phyloP scores from a whole-genome alignment of 805 yeast species.

The Spathaspora gorwiae region DNA sequence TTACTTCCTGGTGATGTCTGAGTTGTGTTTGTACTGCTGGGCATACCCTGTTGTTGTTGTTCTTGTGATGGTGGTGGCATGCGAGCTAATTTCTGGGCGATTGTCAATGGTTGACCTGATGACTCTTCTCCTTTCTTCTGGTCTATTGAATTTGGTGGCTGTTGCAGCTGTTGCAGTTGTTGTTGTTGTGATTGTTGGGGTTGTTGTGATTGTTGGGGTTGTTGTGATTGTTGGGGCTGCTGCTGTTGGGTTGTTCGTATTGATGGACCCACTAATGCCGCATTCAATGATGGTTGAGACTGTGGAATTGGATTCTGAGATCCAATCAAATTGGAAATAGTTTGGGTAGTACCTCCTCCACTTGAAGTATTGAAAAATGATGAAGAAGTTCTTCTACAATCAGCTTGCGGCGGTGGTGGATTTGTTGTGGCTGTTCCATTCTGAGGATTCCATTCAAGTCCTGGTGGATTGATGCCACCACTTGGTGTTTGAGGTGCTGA shows the following conservation, averaged over 20 bases:
- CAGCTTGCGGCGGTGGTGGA: slow-evolving; percentile 8
- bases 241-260: slow-evolving; percentile 7
- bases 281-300: slow-evolving; percentile 10
- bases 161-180: slow-evolving; percentile 5
- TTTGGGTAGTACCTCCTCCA: slow-evolving; percentile 5
- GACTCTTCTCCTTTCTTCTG: slow-evolving; percentile 2
- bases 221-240: slow-evolving; percentile 7
- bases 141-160: slow-evolving; percentile 3
- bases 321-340: not conserved
- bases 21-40: slow-evolving; percentile 5
- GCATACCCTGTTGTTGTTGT: not conserved
- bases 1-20: slow-evolving; percentile 3
- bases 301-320: slow-evolving; percentile 14
- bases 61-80: slow-evolving; percentile 1
- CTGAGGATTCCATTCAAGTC: slow-evolving; percentile 28
- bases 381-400: slow-evolving; percentile 50
- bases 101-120: not conserved
- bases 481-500: slow-evolving; percentile 38
- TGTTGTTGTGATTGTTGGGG: not conserved
- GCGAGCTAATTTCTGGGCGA: not conserved
- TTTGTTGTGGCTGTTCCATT: slow-evolving; percentile 5
- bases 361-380: slow-evolving; percentile 42
- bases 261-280: slow-evolving; percentile 7
- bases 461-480: slow-evolving; percentile 5
- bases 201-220: not conserved